These are phyloP conservation scores for Phytopythium chamaehyphon DNA, from an alignment of 352 stramenopile genomes.

Conservation along the genomic window DNA sequence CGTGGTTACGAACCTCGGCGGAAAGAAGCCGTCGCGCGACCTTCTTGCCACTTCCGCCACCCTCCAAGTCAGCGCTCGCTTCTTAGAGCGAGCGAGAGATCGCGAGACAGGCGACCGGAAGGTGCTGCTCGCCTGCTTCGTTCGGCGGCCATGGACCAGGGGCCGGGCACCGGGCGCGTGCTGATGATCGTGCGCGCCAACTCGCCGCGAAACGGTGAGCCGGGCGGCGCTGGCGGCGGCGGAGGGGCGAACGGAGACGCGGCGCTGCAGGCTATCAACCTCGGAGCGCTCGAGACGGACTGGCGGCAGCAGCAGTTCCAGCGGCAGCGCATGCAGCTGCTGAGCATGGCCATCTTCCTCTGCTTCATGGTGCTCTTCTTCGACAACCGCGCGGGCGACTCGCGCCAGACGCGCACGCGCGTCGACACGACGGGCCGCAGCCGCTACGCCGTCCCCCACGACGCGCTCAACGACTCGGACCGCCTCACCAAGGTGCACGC, in stretches of 20 bases:
- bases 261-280: conserved; percentile 33
- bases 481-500: conserved; percentile 40
- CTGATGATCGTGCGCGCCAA: conserved; percentile 78
- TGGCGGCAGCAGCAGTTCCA: conserved; percentile 86
- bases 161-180: conserved; percentile 43
- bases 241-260: neutral
- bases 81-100: conserved; percentile 7
- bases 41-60: neutral
- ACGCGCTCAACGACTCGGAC: conserved; percentile 64
- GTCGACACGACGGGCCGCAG: conserved; percentile 18
- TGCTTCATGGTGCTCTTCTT: conserved; percentile 88
- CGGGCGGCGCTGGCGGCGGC: conserved; percentile 3
- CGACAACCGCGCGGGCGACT: conserved; percentile 61
- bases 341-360: conserved; percentile 85
- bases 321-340: conserved; percentile 83
- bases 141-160: conserved; percentile 27
- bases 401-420: conserved; percentile 20
- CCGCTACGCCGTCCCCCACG: conserved; percentile 36
- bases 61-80: neutral
- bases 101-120: too few species aligned
- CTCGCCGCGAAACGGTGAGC: conserved; percentile 32
- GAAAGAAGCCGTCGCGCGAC: conserved; percentile 1
- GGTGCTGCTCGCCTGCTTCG: too few species aligned
- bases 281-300: conserved; percentile 68
- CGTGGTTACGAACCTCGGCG: neutral